Base-by-base conservation (phyloP, 2,329 filamentous ascomycete genomes). In the Zymoseptoria ardabiliae region DNA sequence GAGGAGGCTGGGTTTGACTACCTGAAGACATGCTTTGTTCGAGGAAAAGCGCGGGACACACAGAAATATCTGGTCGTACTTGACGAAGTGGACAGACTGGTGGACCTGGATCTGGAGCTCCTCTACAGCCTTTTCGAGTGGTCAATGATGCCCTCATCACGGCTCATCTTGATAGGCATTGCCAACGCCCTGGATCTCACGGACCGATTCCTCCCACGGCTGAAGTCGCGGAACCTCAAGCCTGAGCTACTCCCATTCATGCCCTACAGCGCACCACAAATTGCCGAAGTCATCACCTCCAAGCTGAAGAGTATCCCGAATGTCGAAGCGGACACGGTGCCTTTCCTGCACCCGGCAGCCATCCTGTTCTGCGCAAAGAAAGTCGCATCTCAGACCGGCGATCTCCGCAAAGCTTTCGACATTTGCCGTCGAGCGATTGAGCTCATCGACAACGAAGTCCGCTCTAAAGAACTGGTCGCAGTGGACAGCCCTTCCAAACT, bases 51-150 rank as follows among this genome's bases (percentile, higher is more conserved):
- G 79, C 63, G 74, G 75, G 77, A 80, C 19, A 71, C 74, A 45
- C 72, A 73, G 48, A 82, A 89, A 11, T 95, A 89, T 70, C 74
- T 97, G n/a, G 85, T 99, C 28, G 89, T 91, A 1, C 79, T 99
- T 59, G 94, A 99, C 70, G 94, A 99, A 76, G 93, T 99, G 61
- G 94, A 99, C 70, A 90, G 96, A 70, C 86, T 99, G 54, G 81
- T 99, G 49, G 93, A 90, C 1, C 80, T 96, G 63, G 93, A 97
- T 66, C 79, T 94, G 60, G 91, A 95, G 66, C 88, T 94, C 57
- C 79, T 99, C 13, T 97, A 97, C 76, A 89, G 86, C 62, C 80
- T 99, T n/a, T 97, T 99, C 67, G 92, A 97, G 72, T 97, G 93
- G 92, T 95, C 94, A 1, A 79, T 99, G 69, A 85, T 90, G 63